Conservation (phyloP, 495 filamentous ascomycete genomes). For the Hyaloscypha variabilis region DNA sequence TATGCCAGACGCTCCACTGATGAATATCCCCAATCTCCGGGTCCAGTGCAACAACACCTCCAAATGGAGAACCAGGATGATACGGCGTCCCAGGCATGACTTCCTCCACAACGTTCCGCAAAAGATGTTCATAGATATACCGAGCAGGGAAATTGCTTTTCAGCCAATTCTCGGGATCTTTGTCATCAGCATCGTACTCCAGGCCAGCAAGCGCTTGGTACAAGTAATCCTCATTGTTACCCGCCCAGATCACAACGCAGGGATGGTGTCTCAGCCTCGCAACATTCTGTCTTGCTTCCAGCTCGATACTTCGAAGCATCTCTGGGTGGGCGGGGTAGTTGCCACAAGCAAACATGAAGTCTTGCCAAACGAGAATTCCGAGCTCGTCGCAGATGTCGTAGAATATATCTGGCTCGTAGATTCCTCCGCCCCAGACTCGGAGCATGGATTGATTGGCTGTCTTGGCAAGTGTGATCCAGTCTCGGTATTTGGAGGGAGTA, state of each 20-base stretch:
- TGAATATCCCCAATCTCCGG: no score
- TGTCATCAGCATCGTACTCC: slow-evolving; percentile 6
- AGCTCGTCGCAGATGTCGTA: slow-evolving; percentile 66
- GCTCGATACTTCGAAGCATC: no score
- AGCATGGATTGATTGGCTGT: no score
- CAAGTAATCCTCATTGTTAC: slow-evolving; percentile 58
- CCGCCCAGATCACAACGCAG: slow-evolving; percentile 79
- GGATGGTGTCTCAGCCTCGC: slow-evolving; percentile 79
- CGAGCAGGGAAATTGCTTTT: no score
- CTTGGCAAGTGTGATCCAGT: no score
- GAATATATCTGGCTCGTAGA: slow-evolving; percentile 66
- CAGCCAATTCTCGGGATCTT: no score
- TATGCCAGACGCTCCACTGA: no score
- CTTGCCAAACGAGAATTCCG: slow-evolving; percentile 70
- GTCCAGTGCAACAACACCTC: no score
- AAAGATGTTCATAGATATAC: no score
- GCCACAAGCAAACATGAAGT: slow-evolving; percentile 70
- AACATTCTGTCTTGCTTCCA: slow-evolving; percentile 76
- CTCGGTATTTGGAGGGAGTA: slow-evolving; percentile 24
- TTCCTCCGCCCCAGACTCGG: slow-evolving; percentile 47
- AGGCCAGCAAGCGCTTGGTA: not conserved
- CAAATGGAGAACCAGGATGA: no score
- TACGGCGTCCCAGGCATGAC: no score
- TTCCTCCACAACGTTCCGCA: no score
- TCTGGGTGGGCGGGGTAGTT: slow-evolving; percentile 68